phyloP scores from a whole-genome alignment of 2,329 filamentous ascomycete species.

The Ascosphaera aggregata region DNA sequence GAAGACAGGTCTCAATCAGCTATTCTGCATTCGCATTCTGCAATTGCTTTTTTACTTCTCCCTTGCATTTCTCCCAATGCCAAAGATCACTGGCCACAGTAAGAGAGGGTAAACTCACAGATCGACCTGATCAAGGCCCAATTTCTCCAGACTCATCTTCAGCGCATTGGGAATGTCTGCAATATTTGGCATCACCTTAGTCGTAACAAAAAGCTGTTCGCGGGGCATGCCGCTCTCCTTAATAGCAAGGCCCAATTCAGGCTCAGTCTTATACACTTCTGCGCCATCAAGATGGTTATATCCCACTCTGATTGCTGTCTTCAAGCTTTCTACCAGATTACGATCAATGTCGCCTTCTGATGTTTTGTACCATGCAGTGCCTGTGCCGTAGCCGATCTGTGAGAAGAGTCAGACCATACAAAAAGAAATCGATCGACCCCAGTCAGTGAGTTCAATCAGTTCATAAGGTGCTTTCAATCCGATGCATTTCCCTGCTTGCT shows the following conservation, averaged over 20 bases:
- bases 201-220: slow-evolving; percentile 28
- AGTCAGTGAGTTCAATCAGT: slow-evolving; percentile 1
- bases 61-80: too few species aligned
- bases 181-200: slow-evolving; percentile 32
- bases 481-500: too few species aligned
- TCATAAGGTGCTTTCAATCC: neutral
- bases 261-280: slow-evolving; percentile 29
- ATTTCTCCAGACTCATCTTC: slow-evolving; percentile 32
- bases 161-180: slow-evolving; percentile 32
- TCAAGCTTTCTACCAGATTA: slow-evolving; percentile 29
- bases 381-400: slow-evolving; percentile 37
- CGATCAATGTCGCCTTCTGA: slow-evolving; percentile 27
- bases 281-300: slow-evolving; percentile 41
- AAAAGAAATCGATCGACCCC: too few species aligned
- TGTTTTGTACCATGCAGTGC: slow-evolving; percentile 40
- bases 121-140: slow-evolving; percentile 38
- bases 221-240: slow-evolving; percentile 22
- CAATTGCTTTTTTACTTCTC: too few species aligned
- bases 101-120: slow-evolving; percentile 20
- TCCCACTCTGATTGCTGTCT: slow-evolving; percentile 33
- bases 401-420: too few species aligned
- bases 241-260: slow-evolving; percentile 25
- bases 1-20: too few species aligned
- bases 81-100: too few species aligned
- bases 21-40: too few species aligned